A percentile compares a stretch with the other conserved stretches of the same genome.
These are phyloP conservation scores for Huntiella decipiens DNA, from an alignment of 2,329 filamentous ascomycete genomes.

Conservation along the genomic window DNA sequence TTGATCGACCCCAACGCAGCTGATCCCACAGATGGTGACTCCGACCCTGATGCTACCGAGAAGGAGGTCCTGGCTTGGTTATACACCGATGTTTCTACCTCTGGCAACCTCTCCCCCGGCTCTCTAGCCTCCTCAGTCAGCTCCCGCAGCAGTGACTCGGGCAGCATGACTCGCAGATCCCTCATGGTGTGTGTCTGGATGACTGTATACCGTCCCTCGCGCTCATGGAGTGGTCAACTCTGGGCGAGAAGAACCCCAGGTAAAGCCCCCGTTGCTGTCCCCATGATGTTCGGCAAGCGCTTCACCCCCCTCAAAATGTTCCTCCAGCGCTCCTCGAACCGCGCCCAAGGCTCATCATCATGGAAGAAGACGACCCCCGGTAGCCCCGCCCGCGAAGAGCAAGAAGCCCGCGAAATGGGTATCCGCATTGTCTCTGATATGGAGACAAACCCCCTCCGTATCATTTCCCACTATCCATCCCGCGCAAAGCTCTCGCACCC, in stretches of 20 bases:
- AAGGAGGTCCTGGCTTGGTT: constrained; percentile 12
- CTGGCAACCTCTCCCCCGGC: constrained; percentile 4
- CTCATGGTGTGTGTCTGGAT: constrained; percentile 13
- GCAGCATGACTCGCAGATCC: constrained; percentile 3
- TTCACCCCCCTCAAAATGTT: constrained; percentile 12
- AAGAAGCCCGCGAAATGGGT: constrained; percentile 2
- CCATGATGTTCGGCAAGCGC: constrained; percentile 10
- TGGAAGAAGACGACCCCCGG: background rate
- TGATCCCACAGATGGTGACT: background rate
- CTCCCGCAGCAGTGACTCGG: constrained; percentile 1
- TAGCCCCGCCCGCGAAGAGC: background rate
- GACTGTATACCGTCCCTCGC: constrained; percentile 10
- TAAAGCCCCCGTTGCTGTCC: constrained; percentile 11
- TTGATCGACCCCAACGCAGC: constrained; percentile 9
- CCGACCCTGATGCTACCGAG: constrained; percentile 4
- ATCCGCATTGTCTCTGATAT: constrained; percentile 9
- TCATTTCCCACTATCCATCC: constrained; percentile 11
- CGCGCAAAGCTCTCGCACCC: constrained; percentile 8
- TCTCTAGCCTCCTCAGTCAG: background rate
- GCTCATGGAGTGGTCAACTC: constrained; percentile 3
- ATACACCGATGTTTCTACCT: constrained; percentile 12
- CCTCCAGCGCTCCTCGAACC: constrained; percentile 9
- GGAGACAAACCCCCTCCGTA: constrained; percentile 5
- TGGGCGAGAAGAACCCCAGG: constrained; percentile 10
- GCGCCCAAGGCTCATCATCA: background rate